Percentiles rank a stretch among this genome's conserved stretches.
These are phyloP conservation scores for Arabis alpina DNA, from an alignment of 345 rosid genomes.

Conservation along the genomic window DNA sequence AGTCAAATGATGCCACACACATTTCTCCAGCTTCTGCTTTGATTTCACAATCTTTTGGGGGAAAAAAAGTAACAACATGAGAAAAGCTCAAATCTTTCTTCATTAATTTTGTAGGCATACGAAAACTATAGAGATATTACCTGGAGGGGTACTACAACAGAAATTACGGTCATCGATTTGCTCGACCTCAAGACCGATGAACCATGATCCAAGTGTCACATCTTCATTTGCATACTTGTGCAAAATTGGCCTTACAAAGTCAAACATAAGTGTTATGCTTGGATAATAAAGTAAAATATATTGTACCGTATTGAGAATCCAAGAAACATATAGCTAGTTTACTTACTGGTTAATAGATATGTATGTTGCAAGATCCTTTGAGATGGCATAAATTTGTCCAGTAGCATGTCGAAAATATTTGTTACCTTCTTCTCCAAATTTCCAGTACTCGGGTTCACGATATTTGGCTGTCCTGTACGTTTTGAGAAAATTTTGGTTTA, in stretches of 20 bases:
- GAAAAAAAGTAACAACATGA: constrained; percentile 5
- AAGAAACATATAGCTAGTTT: neutral
- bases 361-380: constrained; percentile 92
- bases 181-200: constrained; percentile 93
- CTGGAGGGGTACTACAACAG: constrained; percentile 96
- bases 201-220: constrained; percentile 96
- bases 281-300: neutral
- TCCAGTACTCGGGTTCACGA: constrained; percentile 97
- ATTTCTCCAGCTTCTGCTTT: constrained; percentile 87
- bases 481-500: neutral
- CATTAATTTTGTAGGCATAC: neutral
- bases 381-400: constrained; percentile 95
- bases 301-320: neutral
- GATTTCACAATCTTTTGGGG: constrained; percentile 75
- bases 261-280: constrained; percentile 13
- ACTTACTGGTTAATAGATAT: constrained; percentile 86
- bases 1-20: constrained; percentile 94
- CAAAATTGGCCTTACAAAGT: constrained; percentile 67
- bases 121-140: constrained; percentile 42
- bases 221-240: constrained; percentile 98
- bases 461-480: constrained; percentile 76
- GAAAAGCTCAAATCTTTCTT: neutral
- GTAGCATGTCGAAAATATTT: constrained; percentile 95
- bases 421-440: constrained; percentile 96
- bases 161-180: constrained; percentile 79